A percentile compares a stretch with the other conserved stretches of the same genome.
These are phyloP conservation scores for Hortiboletus rubellus DNA, from an alignment of 1,284 basidiomycete genomes.

Conservation along the genomic window DNA sequence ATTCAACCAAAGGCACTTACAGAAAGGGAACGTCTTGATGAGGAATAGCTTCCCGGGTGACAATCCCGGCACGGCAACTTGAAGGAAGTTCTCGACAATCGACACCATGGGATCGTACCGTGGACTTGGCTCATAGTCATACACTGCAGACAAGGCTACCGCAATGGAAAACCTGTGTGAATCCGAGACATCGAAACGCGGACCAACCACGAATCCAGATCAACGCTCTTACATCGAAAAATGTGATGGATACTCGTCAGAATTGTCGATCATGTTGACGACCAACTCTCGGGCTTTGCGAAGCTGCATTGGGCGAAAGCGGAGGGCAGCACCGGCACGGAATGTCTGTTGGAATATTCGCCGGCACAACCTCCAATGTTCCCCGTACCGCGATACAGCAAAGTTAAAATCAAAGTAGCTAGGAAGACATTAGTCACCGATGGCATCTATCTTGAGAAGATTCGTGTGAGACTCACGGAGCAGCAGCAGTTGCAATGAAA, in stretches of 20 bases:
- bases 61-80: background rate
- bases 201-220: no score
- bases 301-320: constrained; percentile 12
- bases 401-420: constrained; percentile 8
- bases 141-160: constrained; percentile 12
- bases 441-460: background rate
- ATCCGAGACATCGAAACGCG: no score
- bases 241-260: constrained; percentile 2
- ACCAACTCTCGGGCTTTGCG: constrained; percentile 10
- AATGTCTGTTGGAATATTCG: constrained; percentile 12
- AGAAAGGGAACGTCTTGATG: constrained; percentile 17
- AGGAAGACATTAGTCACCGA: background rate
- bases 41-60: background rate
- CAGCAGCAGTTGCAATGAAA: background rate
- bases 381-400: background rate
- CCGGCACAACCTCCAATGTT: background rate
- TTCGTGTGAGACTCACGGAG: background rate
- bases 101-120: constrained; percentile 17
- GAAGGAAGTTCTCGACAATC: background rate
- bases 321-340: background rate
- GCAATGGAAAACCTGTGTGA: background rate
- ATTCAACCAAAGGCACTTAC: constrained; percentile 1
- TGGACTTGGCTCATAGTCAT: constrained; percentile 18
- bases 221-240: constrained; percentile 6
- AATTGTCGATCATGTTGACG: constrained; percentile 1